These are phyloP conservation scores for Onygenales sp. DNA, from an alignment of 2,329 filamentous ascomycete species.

Conservation along the genomic window DNA sequence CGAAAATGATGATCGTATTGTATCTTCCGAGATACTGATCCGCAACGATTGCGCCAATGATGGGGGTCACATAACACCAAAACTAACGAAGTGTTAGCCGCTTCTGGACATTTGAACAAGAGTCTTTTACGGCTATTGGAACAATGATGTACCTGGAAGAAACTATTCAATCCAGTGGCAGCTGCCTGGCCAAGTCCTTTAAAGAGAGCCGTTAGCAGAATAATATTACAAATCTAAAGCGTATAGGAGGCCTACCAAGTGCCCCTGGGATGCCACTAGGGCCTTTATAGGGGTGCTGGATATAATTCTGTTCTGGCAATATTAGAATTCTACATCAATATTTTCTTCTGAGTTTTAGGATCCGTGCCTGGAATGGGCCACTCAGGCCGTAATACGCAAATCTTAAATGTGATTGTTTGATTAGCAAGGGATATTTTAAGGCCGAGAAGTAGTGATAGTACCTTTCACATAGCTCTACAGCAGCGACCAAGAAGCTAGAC, in stretches of 20 bases:
- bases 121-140: neutral
- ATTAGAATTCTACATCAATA: neutral
- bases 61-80: conserved; percentile 49
- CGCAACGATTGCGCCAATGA: conserved; percentile 48
- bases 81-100: conserved; percentile 21
- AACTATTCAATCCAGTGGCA: conserved; percentile 43
- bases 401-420: conserved; percentile 13
- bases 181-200: conserved; percentile 27
- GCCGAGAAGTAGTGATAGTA: too few relatives aligned
- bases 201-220: neutral
- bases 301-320: conserved; percentile 38
- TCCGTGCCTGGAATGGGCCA: conserved; percentile 38
- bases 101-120: neutral
- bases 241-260: conserved; percentile 12
- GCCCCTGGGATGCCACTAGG: conserved; percentile 30
- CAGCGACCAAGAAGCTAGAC: conserved; percentile 47
- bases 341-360: neutral
- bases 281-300: conserved; percentile 31
- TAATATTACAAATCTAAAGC: neutral
- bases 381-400: conserved; percentile 50
- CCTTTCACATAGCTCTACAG: conserved; percentile 47
- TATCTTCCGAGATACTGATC: conserved; percentile 54
- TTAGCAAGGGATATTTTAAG: too few relatives aligned
- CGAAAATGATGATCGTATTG: conserved; percentile 49
- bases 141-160: conserved; percentile 32